phyloP scores from a whole-genome alignment of 179 eudicot genomes.

The Camellia oleifera region DNA sequence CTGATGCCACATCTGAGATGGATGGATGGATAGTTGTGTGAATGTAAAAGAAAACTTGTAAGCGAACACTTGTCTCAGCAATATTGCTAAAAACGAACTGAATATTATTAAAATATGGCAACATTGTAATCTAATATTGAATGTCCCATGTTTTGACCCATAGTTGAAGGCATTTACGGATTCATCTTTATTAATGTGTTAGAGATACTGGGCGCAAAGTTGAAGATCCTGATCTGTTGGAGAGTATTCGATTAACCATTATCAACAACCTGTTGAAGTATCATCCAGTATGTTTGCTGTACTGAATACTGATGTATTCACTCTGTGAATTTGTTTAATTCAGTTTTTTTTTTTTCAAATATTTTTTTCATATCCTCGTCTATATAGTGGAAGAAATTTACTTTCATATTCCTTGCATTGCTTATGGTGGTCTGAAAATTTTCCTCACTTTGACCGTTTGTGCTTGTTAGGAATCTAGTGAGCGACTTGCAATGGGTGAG shows the following conservation, averaged over 20 bases:
- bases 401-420: not conserved
- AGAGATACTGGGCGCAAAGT: conserved; percentile 85
- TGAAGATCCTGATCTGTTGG: conserved; percentile 96
- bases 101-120: not conserved
- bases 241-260: conserved; percentile 81
- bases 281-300: conserved; percentile 72
- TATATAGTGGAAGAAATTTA: not conserved
- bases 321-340: not conserved
- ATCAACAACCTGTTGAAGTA: conserved; percentile 89
- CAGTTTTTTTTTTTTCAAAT: not conserved
- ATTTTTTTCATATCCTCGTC: not conserved
- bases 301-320: conserved; percentile 9
- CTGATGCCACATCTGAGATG: not conserved
- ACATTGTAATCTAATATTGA: not conserved
- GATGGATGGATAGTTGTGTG: not conserved
- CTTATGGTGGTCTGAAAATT: conserved; percentile 3
- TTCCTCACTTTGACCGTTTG: conserved; percentile 13
- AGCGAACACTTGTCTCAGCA: not conserved
- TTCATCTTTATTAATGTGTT: conserved; percentile 19
- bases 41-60: not conserved
- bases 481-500: conserved; percentile 96
- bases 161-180: conserved; percentile 1
- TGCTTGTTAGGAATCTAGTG: conserved; percentile 74
- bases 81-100: not conserved
- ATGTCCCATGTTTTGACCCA: not conserved